These are phyloP conservation scores for Clonostachys chloroleuca DNA, from an alignment of 2,329 filamentous ascomycete species.

Conservation along the genomic window DNA sequence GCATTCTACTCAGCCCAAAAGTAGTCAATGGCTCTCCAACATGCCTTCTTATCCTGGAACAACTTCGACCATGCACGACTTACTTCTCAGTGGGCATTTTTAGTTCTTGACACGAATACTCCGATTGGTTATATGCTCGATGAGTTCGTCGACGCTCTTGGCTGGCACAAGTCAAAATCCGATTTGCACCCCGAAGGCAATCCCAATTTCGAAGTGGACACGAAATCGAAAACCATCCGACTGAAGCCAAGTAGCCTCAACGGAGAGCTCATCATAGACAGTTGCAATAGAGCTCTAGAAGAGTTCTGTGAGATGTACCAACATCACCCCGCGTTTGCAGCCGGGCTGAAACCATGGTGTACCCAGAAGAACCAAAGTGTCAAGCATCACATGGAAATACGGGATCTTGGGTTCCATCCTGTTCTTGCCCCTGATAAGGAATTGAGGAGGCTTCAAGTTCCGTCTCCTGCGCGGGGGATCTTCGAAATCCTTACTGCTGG, in stretches of 20 bases:
- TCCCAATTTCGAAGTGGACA: not conserved
- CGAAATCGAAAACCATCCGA: not conserved
- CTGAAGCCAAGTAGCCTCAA: not conserved
- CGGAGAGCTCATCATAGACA: not conserved
- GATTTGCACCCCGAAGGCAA: not conserved
- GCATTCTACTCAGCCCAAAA: no score
- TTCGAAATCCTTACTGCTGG: slow-evolving; percentile 28
- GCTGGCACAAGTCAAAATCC: not conserved
- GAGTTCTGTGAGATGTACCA: slow-evolving; percentile 3
- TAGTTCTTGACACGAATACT: not conserved
- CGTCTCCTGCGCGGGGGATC: slow-evolving; percentile 23
- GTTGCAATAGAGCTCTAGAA: slow-evolving; percentile 3
- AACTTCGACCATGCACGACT: not conserved
- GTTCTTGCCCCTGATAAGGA: slow-evolving; percentile 15
- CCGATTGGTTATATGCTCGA: slow-evolving; percentile 1
- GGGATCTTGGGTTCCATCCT: slow-evolving; percentile 12
- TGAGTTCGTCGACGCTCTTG: not conserved
- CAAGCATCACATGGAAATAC: not conserved
- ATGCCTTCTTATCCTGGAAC: not conserved
- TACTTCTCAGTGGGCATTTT: not conserved
- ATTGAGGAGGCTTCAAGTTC: slow-evolving; percentile 16
- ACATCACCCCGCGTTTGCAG: not conserved
- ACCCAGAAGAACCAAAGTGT: not conserved
- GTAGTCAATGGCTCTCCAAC: not conserved
- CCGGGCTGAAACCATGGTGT: slow-evolving; percentile 3